Evolutionary conservation across 1,284 basidiomycete species (phyloP), one percentile per base, ranked within the genome.

Genomic region (Takashimella tepidaria): DNA sequence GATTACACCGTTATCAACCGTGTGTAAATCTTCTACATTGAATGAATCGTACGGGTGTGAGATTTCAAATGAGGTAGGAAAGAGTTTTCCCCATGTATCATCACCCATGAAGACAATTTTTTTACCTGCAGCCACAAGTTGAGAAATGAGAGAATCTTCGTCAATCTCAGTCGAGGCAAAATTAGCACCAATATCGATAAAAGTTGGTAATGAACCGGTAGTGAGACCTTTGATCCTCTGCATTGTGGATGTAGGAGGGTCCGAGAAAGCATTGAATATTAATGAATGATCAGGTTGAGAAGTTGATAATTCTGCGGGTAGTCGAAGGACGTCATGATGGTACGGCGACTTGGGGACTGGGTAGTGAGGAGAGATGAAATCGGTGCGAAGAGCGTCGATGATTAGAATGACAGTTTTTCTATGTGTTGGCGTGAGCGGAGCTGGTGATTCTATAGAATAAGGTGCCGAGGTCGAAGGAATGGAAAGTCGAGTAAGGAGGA

Each of bases 21-120:
- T 89, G 68, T 98, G 91, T 16, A 98, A 80, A 70, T 98, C 96
- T 74, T 98, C 95, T 55, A 99, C 95, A 73, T 98, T 95, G 82
- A 99, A 98, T 1, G 92, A 97, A 73, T 97, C 92, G 70, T 86
- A 98, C 0, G 92, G 86, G 70, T 84, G 87, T 1, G 84, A 80
- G 76, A 87, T 83, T 43, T 82, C 79, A 60, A 97, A 92, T 1
- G 83, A 76, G 48, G 81, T 75, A 0, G 93, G 89, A 69, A 93
- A 98, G 13, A 96, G 83, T 2, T 85, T 84, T 70, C 87, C 82
- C 96, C 96, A 98, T 0, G 95, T 98, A 69, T 98, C 91, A 70
- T 98, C 95, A 0, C 95, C 95, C 83, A 90, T 92, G 69, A 98
- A 89, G 0, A 87, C 71, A 49, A 77, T 54, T 21, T 61, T 69